Evolutionary conservation across 164 flowering plant species (phyloP).

Genomic region (Hamamelis virginiana): DNA sequence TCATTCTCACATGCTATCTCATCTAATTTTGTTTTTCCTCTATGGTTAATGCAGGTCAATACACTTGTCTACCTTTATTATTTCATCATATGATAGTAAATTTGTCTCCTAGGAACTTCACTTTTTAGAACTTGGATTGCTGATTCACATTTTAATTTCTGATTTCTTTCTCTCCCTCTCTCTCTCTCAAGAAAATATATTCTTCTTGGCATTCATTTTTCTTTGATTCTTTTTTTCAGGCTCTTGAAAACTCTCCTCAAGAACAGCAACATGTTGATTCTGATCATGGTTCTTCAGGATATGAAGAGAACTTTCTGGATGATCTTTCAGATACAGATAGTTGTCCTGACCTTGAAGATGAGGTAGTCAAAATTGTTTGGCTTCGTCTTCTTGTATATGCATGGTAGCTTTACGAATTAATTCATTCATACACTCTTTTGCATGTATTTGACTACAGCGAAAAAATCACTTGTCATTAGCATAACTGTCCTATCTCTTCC

Average conservation of each 20-base stretch:
- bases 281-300: conserved; percentile 47
- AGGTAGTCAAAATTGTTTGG: conserved; percentile 34
- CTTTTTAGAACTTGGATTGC: neutral
- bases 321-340: conserved; percentile 60
- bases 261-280: conserved; percentile 22
- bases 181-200: neutral
- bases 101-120: conserved; percentile 1
- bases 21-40: neutral
- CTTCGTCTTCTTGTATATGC: neutral
- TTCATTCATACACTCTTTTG: neutral
- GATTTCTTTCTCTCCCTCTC: no score
- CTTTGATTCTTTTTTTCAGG: conserved; percentile 38
- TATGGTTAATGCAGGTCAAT: neutral
- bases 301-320: conserved; percentile 40
- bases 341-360: conserved; percentile 41
- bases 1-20: neutral
- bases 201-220: neutral
- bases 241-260: conserved; percentile 50
- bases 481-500: neutral
- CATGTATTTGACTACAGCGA: neutral
- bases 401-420: neutral
- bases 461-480: neutral
- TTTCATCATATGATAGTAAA: neutral
- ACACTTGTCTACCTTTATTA: no score
- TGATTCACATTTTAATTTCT: neutral